These are phyloP conservation scores for Protea cynaroides DNA, from an alignment of 164 flowering plant genomes.

Conservation along the genomic window DNA sequence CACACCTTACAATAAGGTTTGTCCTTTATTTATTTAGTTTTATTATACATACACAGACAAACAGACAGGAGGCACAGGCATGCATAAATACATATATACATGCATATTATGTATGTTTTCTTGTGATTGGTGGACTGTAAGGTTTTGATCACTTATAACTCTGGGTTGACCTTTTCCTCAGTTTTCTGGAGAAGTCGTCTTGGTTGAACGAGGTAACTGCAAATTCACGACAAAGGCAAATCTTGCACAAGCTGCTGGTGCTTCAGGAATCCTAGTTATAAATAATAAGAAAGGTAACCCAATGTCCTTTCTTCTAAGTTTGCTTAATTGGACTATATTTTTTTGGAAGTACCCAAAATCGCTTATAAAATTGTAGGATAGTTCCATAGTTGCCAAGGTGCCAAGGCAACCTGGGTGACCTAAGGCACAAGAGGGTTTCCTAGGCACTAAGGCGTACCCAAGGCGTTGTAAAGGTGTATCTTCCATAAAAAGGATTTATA, in stretches of 20 bases:
- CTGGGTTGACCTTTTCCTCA: constrained; percentile 15
- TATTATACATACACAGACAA: no score
- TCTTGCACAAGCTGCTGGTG: constrained; percentile 82
- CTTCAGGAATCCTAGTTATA: constrained; percentile 78
- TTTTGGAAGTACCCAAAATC: no score
- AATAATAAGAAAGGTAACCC: constrained; percentile 68
- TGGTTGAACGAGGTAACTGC: constrained; percentile 88
- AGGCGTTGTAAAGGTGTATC: no score
- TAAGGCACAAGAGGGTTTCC: no score
- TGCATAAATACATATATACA: not conserved
- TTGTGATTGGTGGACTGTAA: not conserved
- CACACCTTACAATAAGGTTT: constrained; percentile 51
- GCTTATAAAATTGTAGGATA: no score
- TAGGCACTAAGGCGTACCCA: no score
- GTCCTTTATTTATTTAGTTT: not conserved
- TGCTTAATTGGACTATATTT: no score
- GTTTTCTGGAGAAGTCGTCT: constrained; percentile 70
- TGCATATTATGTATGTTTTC: not conserved
- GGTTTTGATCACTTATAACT: not conserved
- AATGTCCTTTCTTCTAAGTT: not conserved
- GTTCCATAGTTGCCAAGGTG: no score
- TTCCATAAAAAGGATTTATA: no score
- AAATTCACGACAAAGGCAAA: constrained; percentile 82
- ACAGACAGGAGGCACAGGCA: not conserved
- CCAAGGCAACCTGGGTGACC: no score